Conservation (phyloP, 2,329 filamentous ascomycete species). For the Zymoseptoria brevis region DNA sequence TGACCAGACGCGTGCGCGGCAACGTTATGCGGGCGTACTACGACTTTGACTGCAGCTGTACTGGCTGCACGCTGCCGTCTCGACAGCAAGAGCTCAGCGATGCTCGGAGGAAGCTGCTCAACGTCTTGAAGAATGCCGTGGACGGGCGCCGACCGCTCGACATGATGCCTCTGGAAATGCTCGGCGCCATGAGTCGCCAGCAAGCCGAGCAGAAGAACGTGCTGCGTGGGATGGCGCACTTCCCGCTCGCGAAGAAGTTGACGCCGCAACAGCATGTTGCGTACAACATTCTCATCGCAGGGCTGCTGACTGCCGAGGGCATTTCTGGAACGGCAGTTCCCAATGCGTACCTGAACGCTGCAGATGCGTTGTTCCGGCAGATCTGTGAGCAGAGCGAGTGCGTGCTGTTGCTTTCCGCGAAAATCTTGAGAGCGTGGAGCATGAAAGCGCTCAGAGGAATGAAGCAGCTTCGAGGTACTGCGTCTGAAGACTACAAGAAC, state of each 20-base stretch:
- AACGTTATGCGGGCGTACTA: conserved; percentile 1
- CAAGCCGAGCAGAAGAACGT: conserved; percentile 2
- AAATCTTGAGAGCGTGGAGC: neutral
- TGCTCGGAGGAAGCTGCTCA: neutral
- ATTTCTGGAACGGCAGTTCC: neutral
- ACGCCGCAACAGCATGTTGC: neutral
- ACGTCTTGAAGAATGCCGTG: neutral
- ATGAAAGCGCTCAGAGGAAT: neutral
- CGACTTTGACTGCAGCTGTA: conserved; percentile 3
- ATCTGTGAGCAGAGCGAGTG: neutral
- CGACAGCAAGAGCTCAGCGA: neutral
- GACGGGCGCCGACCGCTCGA: neutral
- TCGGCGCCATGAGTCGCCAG: neutral
- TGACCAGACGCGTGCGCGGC: neutral
- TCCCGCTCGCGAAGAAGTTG: neutral
- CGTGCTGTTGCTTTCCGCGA: neutral
- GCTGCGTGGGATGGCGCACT: neutral
- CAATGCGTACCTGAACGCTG: neutral
- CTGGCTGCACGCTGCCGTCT: neutral
- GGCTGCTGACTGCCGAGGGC: neutral
- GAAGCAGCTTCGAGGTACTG: neutral
- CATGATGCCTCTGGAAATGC: neutral
- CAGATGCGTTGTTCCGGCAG: neutral
- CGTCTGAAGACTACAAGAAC: neutral
- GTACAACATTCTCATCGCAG: neutral